Evolutionary conservation across 768 basidiomycete genomes (phyloP).

Genomic region (Mycena kentingensis): DNA sequence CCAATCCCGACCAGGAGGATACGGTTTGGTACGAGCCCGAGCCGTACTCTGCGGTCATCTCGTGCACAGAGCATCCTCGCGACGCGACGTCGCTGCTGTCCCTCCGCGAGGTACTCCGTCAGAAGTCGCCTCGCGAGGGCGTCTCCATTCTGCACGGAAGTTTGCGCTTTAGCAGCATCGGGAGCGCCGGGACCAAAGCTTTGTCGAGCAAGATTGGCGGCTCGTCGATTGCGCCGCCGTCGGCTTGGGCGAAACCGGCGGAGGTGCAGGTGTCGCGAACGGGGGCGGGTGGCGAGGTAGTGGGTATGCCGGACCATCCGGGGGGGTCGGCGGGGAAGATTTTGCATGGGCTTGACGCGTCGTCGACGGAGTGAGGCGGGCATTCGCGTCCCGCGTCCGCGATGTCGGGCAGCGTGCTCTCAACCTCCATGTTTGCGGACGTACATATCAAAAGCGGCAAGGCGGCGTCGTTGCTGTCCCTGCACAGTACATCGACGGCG

Average conservation of each 20-base stretch:
- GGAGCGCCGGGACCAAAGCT: constrained; percentile 22
- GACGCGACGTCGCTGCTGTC: constrained; percentile 60
- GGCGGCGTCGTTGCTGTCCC: constrained; percentile 44
- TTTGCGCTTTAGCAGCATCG: constrained; percentile 22
- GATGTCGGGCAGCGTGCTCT: constrained; percentile 21
- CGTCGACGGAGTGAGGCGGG: constrained; percentile 16
- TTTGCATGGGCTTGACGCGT: constrained; percentile 45
- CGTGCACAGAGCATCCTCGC: constrained; percentile 62
- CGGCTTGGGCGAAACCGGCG: constrained; percentile 59
- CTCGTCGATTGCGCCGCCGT: constrained; percentile 34
- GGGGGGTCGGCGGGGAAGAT: constrained; percentile 46
- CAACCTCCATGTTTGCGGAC: constrained; percentile 34
- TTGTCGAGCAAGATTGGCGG: not conserved
- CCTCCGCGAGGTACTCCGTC: constrained; percentile 62
- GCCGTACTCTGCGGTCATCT: constrained; percentile 58
- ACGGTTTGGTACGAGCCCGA: constrained; percentile 64
- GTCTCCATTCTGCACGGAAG: constrained; percentile 8
- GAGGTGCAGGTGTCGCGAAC: constrained; percentile 56
- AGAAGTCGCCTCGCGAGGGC: constrained; percentile 41
- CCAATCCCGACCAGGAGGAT: constrained; percentile 63
- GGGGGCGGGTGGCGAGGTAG: constrained; percentile 53
- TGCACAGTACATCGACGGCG: too few relatives aligned
- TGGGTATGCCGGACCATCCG: constrained; percentile 35
- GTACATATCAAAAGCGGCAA: constrained; percentile 39
- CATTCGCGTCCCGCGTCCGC: constrained; percentile 33